Evolutionary conservation across 1,139 yeast species (phyloP).

Genomic region (Diutina neorugosa): DNA sequence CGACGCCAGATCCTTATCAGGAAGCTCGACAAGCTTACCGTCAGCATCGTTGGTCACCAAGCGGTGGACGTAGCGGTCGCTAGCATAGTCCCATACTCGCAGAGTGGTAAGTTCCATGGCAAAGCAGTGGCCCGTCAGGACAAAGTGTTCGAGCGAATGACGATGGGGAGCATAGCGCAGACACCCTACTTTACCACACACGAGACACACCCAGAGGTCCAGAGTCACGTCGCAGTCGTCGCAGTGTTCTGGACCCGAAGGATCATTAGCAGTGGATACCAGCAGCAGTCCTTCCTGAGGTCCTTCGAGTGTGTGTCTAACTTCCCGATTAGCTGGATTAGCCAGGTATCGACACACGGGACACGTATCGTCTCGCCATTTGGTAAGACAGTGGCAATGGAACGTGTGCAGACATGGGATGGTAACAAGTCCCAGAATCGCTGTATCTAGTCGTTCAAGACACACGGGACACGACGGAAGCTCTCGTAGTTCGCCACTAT

Average conservation of each 20-base stretch:
- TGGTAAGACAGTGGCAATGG: constrained; percentile 79
- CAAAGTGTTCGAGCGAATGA: constrained; percentile 78
- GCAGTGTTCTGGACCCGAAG: constrained; percentile 17
- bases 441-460: constrained; percentile 78
- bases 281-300: constrained; percentile 7
- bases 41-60: constrained; percentile 74
- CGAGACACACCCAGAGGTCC: constrained; percentile 81
- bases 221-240: constrained; percentile 40
- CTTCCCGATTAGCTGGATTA: constrained; percentile 23
- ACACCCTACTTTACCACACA: constrained; percentile 86
- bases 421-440: constrained; percentile 70
- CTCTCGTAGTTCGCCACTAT: constrained; percentile 22
- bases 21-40: constrained; percentile 71
- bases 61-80: constrained; percentile 84
- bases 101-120: constrained; percentile 83
- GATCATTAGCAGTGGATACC: not conserved
- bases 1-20: constrained; percentile 18
- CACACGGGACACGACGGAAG: constrained; percentile 93
- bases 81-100: constrained; percentile 93
- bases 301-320: constrained; percentile 17
- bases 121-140: constrained; percentile 73
- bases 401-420: constrained; percentile 91
- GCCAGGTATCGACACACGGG: constrained; percentile 83
- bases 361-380: constrained; percentile 87
- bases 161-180: constrained; percentile 74